These are phyloP conservation scores for Centrapalus pauciflorus DNA, from an alignment of 129 eudicot genomes.

Conservation along the genomic window DNA sequence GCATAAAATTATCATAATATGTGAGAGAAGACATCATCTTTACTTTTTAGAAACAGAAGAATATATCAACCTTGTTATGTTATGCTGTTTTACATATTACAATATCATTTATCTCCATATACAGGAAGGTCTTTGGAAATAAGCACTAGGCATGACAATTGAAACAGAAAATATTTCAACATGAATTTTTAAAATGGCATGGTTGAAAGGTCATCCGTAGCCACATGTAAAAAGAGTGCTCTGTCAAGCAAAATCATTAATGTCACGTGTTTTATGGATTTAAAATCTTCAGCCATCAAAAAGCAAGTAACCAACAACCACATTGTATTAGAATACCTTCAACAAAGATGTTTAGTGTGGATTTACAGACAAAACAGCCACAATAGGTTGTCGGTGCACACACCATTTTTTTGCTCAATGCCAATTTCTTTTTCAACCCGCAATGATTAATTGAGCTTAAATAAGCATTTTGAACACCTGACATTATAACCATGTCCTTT, in stretches of 20 bases:
- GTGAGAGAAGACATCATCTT: background rate
- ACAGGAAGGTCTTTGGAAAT: background rate
- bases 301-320: background rate
- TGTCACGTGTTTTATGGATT: background rate
- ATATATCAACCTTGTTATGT: background rate
- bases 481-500: no score
- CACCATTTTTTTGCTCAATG: no score
- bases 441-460: no score
- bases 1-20: background rate
- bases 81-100: background rate
- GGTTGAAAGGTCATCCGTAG: no score
- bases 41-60: background rate
- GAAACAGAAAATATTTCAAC: background rate
- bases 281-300: background rate
- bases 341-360: background rate
- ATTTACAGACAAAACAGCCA: background rate
- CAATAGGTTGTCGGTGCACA: no score
- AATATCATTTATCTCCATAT: background rate
- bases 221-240: background rate
- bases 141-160: background rate
- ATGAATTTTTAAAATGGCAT: background rate
- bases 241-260: background rate
- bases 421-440: no score
- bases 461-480: no score
- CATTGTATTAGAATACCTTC: background rate